Evolutionary conservation across 352 stramenopile genomes (phyloP), one percentile per base, ranked within the genome.

Genomic region (Plasmopara viticola): DNA sequence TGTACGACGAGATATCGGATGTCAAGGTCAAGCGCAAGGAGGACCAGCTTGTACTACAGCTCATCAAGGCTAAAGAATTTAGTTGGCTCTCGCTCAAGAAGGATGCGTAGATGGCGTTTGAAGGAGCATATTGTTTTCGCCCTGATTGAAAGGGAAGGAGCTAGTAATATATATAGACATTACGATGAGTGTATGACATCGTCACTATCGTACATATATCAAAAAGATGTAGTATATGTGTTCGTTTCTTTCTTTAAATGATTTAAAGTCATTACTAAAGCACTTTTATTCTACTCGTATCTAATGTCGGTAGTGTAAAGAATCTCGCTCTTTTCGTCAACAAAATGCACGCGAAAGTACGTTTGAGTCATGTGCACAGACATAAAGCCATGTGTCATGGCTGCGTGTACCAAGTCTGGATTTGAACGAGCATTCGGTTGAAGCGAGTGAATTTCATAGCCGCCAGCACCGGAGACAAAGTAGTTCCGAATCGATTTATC

Each of bases 321-420:
- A 43, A 90, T 68, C 28, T 90, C 78, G 42, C 74, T 72, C 5
- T 52, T 53, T 43, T 74, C 74, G 51, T 89, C 78, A 17, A 89
- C 65, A 41, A 94, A 67, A 52, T 94, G 76, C 33, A 94, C 77
- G 42, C 74, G 77, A 61, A 91, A 90, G 28, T 70, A 57, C 15
- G 74, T 65, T 28, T 67, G 58, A n/a, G 74, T 88, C 54, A 94
- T 71, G 20, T 66, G 60, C 42, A 90, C 77, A n/a, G 66, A 85
- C 76, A 91, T 86, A 63, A 94, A 94, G 31, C 83, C 83, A 60
- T 91, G 67, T n/a, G 63, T 75, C 77, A 91, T 83, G n/a, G 78
- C 80, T 8, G 80, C 83, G 35, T 94, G 83, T 17, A 90, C 73
- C 7, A 94, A 58, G 28, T 91, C 77, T 9, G 78, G 53, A 47